Base-by-base conservation (phyloP, 768 basidiomycete genomes). In the Dacryopinax spathularia region DNA sequence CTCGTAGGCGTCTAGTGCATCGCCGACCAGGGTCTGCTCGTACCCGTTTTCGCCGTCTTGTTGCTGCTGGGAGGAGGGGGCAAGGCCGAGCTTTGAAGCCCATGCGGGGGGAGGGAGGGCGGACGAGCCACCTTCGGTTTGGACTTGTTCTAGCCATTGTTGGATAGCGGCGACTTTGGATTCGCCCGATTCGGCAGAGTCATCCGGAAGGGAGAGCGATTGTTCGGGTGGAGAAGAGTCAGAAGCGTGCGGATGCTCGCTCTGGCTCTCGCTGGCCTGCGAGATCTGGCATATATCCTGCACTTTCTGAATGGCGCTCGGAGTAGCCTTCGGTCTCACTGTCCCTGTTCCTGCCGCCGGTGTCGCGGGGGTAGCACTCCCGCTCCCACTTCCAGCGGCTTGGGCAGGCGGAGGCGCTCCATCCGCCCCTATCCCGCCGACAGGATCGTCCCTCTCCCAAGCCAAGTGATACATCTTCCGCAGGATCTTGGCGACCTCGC, bases 271-370 rank as follows among this genome's bases (percentile, higher is more conserved):
- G 25, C 48, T 56, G 25, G 48, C 10, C 48, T 56, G 48, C 25
- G 48, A 56, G 5, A 56, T 56, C 48, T 56, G 48, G 29, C 48
- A 56, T 22, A 56, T 56, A 56, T 56, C 48, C 48, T 56, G 48
- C 48, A 31, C 48, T 20, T 56, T 56, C 20, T 56, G 25, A 29
- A 56, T 56, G 5, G 48, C 25, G 29, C 31, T 29, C 25, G 48
- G 13, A 22, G 15, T 13, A 15, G 25, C 25, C 48, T 37, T 37
- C 12, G 36, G n/a, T 10, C n/a, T 37, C n/a, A n/a, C n/a, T n/a
- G n/a, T n/a, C n/a, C n/a, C n/a, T n/a, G n/a, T n/a, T n/a, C n/a
- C n/a, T n/a, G n/a, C n/a, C n/a, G n/a, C n/a, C n/a, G n/a, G n/a
- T n/a, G n/a, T n/a, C n/a, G n/a, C n/a, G n/a, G n/a, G n/a, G n/a